Conservation (phyloP, 2,329 filamentous ascomycete genomes). For the Microdochium nivale region DNA sequence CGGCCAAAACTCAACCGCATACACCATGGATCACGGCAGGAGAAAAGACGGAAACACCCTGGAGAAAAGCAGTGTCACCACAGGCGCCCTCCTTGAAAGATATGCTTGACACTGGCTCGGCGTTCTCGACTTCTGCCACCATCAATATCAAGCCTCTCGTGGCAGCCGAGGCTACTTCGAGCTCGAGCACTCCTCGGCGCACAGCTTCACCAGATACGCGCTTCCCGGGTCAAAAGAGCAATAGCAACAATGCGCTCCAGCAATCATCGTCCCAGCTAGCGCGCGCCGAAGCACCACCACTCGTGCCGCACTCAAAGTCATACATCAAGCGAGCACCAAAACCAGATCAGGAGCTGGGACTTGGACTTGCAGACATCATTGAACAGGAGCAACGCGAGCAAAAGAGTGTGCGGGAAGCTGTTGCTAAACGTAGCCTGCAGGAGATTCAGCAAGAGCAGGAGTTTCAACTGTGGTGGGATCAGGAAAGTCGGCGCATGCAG, state of each 20-base stretch:
- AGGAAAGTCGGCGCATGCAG: conserved; percentile 66
- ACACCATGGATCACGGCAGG: conserved; percentile 36
- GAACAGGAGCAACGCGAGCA: conserved; percentile 81
- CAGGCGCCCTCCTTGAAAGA: conserved; percentile 43
- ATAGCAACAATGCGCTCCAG: conserved; percentile 23
- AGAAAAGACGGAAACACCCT: conserved; percentile 45
- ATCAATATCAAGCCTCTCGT: conserved; percentile 28
- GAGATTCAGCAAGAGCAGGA: conserved; percentile 97
- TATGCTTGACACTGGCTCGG: conserved; percentile 26
- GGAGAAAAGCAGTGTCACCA: conserved; percentile 49
- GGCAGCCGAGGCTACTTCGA: conserved; percentile 28
- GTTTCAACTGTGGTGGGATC: conserved; percentile 95
- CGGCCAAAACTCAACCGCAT: conserved; percentile 20
- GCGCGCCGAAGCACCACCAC: conserved; percentile 24
- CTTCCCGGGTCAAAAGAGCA: conserved; percentile 47
- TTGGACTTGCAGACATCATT: conserved; percentile 83
- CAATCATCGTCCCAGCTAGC: conserved; percentile 18
- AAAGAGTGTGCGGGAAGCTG: conserved; percentile 70
- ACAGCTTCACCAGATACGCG: conserved; percentile 55
- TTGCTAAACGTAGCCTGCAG: conserved; percentile 78
- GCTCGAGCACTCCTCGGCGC: conserved; percentile 31
- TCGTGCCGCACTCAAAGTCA: conserved; percentile 52
- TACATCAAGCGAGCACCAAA: conserved; percentile 50
- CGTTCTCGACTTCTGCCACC: conserved; percentile 19
- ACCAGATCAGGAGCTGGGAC: conserved; percentile 54